Evolutionary conservation across 1,284 basidiomycete genomes (phyloP), one percentile per base, ranked within the genome.

Genomic region (Pseudozyma thailandica): DNA sequence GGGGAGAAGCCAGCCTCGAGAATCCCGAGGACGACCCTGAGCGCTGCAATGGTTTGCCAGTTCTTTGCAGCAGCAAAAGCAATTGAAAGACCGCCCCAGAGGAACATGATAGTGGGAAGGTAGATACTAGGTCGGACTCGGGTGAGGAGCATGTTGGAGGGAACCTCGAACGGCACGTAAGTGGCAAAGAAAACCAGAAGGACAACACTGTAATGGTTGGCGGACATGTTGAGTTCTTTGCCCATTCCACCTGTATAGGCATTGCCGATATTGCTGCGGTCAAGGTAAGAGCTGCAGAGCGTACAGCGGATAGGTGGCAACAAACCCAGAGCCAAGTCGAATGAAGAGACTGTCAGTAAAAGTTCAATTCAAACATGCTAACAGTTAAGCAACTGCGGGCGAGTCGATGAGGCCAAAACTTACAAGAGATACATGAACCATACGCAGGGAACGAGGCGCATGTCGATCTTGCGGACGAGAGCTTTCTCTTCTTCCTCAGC

Each of bases 401-500:
- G 41, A 42, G 3, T 16, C n/a, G 25, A 18, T n/a, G n/a, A 15
- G 18, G 6, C 15, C 10, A 45, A 30, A 13, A 45, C 43, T 45
- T 45, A 45, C 43, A 64, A 43, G 31, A 63, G 45, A 54, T 83
- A 84, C 83, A 83, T 83, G 47, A 82, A 44, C 82, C 82, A 84
- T 10, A 84, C 70, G 61, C 82, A 80, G 3, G 82, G 83, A 18
- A 84, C 23, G 20, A 84, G 52, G 21, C 79, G 77, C 9, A 64
- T 37, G 61, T 84, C 84, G 50, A 85, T 84, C 76, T 84, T 84
- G 23, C 84, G 63, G 1, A 85, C 75, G 27, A 85, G 72, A 2
- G 52, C 44, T 66, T 66, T 79, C 69, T 85, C 84, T 61, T 83
- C 84, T 1, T 54, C 68, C 23, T 45, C 44, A 10, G 44, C 31